Conservation (phyloP, 1,139 yeast species). For the Saccharomyces hybrid region DNA sequence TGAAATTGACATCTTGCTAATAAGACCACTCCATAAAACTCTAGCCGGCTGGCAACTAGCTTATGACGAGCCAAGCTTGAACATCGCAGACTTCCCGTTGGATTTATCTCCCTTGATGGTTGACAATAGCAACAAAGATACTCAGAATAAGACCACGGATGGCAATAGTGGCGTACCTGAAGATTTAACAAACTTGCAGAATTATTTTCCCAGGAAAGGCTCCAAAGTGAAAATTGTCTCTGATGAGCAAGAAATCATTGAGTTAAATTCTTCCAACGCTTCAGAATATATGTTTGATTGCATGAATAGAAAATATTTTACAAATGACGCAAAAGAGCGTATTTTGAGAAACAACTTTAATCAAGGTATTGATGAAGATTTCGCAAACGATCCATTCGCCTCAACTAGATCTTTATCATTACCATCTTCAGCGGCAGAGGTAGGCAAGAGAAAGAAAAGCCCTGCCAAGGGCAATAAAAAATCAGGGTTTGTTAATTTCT, state of each 20-base stretch:
- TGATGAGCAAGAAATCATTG: conserved; percentile 11
- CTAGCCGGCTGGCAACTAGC: conserved; percentile 29
- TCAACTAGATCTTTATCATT: background rate
- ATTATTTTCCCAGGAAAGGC: background rate
- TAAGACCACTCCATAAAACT: conserved; percentile 19
- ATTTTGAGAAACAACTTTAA: conserved; percentile 1
- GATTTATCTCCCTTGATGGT: conserved; percentile 20
- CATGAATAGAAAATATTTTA: conserved; percentile 16
- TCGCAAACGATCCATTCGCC: background rate
- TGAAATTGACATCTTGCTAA: conserved; percentile 25
- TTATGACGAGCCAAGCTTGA: conserved; percentile 29
- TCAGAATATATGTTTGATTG: conserved; percentile 18
- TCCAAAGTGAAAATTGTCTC: conserved; percentile 12
- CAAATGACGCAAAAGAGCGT: conserved; percentile 4
- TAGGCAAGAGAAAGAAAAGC: conserved; percentile 3
- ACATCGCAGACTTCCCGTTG: conserved; percentile 25
- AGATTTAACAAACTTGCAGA: background rate
- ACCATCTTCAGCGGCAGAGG: background rate
- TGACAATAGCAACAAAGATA: conserved; percentile 3
- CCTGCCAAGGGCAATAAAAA: conserved; percentile 8
- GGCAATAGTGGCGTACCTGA: background rate
- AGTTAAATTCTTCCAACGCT: conserved; percentile 12
- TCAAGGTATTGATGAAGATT: conserved; percentile 4
- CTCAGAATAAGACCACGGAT: background rate
- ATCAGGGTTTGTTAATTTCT: conserved; percentile 17